Percentiles rank a stretch among this genome's conserved stretches.
phyloP scores from a whole-genome alignment of 2,329 filamentous ascomycete genomes.

The Dactylellina parvicollis region DNA sequence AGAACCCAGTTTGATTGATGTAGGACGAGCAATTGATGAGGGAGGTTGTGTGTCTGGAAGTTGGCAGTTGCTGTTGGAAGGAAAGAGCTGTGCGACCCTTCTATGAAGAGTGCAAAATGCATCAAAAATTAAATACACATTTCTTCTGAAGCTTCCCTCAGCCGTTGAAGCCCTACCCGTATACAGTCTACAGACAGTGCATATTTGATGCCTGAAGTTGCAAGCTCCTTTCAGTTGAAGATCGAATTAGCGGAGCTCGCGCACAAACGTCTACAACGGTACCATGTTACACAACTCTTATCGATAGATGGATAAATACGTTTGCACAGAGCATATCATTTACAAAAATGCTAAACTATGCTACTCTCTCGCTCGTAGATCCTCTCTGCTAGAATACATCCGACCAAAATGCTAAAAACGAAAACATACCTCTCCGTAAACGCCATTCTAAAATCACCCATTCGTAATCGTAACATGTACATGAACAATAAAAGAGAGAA shows the following conservation, averaged over 20 bases:
- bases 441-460: conserved; percentile 28
- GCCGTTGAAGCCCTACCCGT: too few species aligned
- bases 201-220: conserved; percentile 27
- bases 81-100: not conserved
- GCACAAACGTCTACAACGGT: conserved; percentile 2
- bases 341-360: not conserved
- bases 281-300: conserved; percentile 13
- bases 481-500: not conserved
- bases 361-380: not conserved
- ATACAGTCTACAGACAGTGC: too few species aligned
- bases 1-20: not conserved
- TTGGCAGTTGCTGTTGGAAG: conserved; percentile 1
- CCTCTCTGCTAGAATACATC: not conserved
- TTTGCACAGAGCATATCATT: not conserved
- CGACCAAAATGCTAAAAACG: conserved; percentile 13
- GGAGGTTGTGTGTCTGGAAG: not conserved
- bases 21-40: not conserved
- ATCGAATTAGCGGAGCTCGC: too few species aligned
- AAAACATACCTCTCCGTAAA: conserved; percentile 17
- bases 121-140: too few species aligned
- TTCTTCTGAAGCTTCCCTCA: conserved; percentile 17
- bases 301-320: conserved; percentile 16
- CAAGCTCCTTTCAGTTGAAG: too few species aligned
- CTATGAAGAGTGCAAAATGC: too few species aligned
- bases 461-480: conserved; percentile 1